phyloP scores from a whole-genome alignment of 2,329 filamentous ascomycete species.

The Alternaria viburni region DNA sequence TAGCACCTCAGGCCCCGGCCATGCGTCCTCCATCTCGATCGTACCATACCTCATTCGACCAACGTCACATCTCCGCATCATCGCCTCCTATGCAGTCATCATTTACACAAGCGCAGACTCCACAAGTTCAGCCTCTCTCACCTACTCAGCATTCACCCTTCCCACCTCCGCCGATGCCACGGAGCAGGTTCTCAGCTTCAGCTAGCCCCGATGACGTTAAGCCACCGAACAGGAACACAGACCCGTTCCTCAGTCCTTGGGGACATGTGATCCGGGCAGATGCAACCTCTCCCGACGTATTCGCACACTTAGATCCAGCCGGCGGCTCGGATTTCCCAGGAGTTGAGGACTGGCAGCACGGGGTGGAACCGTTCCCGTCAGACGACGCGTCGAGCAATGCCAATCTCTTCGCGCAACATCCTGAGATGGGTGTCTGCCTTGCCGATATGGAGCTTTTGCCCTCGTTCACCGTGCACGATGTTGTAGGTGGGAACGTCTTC shows the following conservation, averaged over 20 bases:
- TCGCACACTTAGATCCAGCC: background rate
- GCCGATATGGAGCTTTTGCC: conserved; percentile 4
- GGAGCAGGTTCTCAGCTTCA: background rate
- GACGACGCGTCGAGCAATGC: background rate
- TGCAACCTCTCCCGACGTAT: background rate
- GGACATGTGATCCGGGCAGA: background rate
- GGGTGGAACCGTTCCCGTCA: background rate
- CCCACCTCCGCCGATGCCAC: conserved; percentile 9
- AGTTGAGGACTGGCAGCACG: background rate
- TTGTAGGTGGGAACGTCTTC: background rate
- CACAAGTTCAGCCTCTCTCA: conserved; percentile 2
- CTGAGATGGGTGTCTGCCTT: conserved; percentile 5
- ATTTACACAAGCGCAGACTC: background rate
- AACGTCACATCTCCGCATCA: background rate
- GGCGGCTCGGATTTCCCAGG: background rate
- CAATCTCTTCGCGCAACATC: conserved; percentile 5
- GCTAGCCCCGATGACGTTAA: background rate
- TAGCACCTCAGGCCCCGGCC: background rate
- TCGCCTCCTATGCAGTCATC: background rate
- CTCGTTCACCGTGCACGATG: background rate
- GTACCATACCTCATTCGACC: background rate
- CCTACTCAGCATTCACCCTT: conserved; percentile 4
- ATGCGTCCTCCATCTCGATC: background rate
- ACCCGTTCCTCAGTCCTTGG: conserved; percentile 2
- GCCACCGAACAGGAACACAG: background rate